These are phyloP conservation scores for Coelastrella sp. DNA, from an alignment of 139 green algal species.

Conservation along the genomic window DNA sequence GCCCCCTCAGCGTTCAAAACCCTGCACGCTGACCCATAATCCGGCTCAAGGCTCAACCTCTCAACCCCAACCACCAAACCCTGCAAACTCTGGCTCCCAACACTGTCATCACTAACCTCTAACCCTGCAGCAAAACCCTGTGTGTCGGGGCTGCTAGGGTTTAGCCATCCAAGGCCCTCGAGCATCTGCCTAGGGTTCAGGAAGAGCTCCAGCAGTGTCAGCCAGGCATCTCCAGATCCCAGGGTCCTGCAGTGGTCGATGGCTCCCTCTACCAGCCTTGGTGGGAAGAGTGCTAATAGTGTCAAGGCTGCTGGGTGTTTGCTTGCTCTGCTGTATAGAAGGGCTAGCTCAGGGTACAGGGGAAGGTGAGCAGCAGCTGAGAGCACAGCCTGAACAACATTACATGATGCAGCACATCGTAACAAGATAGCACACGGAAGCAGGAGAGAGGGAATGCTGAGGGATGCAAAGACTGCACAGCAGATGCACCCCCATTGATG, in stretches of 20 bases:
- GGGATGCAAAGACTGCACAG: too few relatives aligned
- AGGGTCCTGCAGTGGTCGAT: slow-evolving; percentile 74
- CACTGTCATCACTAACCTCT: too few relatives aligned
- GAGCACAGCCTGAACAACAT: slow-evolving; percentile 33
- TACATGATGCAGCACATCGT: too few relatives aligned
- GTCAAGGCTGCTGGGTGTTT: slow-evolving; percentile 72
- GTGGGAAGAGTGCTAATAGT: slow-evolving; percentile 72
- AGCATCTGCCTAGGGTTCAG: slow-evolving; percentile 59
- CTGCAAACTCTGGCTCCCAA: too few relatives aligned
- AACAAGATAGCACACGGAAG: too few relatives aligned
- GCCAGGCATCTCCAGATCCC: slow-evolving; percentile 49
- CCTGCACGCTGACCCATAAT: slow-evolving; percentile 65
- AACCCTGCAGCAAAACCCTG: neutral
- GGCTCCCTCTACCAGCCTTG: slow-evolving; percentile 64
- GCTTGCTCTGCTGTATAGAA: slow-evolving; percentile 64
- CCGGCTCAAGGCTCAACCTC: slow-evolving; percentile 54
- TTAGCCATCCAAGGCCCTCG: neutral
- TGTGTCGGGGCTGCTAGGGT: neutral
- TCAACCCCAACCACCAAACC: too few relatives aligned
- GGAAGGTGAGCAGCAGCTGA: slow-evolving; percentile 19
- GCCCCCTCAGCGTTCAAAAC: slow-evolving; percentile 65
- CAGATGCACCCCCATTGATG: too few relatives aligned
- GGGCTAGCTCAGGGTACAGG: slow-evolving; percentile 67
- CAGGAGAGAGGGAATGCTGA: too few relatives aligned
- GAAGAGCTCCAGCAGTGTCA: slow-evolving; percentile 76